A percentile compares a stretch with the other conserved stretches of the same genome.
phyloP scores from a whole-genome alignment of 2,329 filamentous ascomycete species.

The Pestalotiopsis fici region DNA sequence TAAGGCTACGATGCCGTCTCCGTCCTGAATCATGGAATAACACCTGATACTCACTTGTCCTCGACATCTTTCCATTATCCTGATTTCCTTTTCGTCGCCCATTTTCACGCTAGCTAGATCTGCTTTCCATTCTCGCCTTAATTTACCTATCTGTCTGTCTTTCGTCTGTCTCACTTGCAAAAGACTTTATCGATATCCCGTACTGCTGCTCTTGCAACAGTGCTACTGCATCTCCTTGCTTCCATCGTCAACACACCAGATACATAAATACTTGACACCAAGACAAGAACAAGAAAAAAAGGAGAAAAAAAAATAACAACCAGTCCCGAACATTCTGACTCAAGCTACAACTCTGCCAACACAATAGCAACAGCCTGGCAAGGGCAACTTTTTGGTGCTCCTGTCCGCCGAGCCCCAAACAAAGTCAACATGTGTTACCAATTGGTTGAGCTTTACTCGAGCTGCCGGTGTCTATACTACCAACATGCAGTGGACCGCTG shows the following conservation, averaged over 20 bases:
- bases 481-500: slow-evolving; percentile 85
- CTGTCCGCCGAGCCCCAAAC: background rate
- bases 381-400: background rate
- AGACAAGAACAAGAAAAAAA: background rate
- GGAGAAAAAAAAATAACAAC: background rate
- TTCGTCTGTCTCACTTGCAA: background rate
- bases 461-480: slow-evolving; percentile 87
- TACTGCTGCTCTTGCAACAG: background rate
- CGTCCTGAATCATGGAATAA: background rate
- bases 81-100: slow-evolving; percentile 6
- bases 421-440: slow-evolving; percentile 78
- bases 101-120: slow-evolving; percentile 7
- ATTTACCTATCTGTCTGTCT: background rate
- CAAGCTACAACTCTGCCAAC: background rate
- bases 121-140: slow-evolving; percentile 6
- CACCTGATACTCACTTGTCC: slow-evolving; percentile 7
- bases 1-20: slow-evolving; percentile 11
- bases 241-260: background rate
- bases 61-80: background rate
- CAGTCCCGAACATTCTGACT: too few relatives aligned
- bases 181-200: background rate
- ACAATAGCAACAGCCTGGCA: background rate
- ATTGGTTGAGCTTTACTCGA: slow-evolving; percentile 81
- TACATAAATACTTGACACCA: background rate
- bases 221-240: slow-evolving; percentile 3